Evolutionary conservation across 2,329 filamentous ascomycete species (phyloP).

Genomic region (Aspergillus phoenicis): DNA sequence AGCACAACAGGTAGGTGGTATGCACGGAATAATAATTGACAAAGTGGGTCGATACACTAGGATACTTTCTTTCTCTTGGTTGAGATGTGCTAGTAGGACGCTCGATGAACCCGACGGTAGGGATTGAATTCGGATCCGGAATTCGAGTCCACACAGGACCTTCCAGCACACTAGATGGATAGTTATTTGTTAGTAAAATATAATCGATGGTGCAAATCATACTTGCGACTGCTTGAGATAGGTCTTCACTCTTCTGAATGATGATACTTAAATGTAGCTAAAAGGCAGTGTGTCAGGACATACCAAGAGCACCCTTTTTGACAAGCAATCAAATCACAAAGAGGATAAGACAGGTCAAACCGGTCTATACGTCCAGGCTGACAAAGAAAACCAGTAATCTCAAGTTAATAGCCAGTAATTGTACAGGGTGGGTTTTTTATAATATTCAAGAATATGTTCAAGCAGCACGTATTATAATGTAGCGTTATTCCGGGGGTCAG

Average conservation of each 20-base stretch:
- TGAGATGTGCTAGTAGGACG: background rate
- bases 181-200: background rate
- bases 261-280: background rate
- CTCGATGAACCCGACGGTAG: background rate
- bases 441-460: no score
- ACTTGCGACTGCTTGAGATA: background rate
- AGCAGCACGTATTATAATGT: background rate
- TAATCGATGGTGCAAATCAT: background rate
- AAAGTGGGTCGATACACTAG: background rate
- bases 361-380: background rate
- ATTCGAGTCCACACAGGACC: background rate
- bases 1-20: background rate
- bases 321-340: background rate
- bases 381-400: background rate
- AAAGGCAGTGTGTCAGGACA: background rate
- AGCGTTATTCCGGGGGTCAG: background rate
- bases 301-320: background rate
- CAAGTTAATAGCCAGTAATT: background rate
- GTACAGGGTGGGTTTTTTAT: background rate
- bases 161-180: background rate
- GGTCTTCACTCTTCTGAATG: background rate
- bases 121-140: background rate
- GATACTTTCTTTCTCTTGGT: background rate
- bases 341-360: background rate
- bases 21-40: background rate